phyloP scores from a whole-genome alignment of 331 rosid genomes.

The Ulmus americana region DNA sequence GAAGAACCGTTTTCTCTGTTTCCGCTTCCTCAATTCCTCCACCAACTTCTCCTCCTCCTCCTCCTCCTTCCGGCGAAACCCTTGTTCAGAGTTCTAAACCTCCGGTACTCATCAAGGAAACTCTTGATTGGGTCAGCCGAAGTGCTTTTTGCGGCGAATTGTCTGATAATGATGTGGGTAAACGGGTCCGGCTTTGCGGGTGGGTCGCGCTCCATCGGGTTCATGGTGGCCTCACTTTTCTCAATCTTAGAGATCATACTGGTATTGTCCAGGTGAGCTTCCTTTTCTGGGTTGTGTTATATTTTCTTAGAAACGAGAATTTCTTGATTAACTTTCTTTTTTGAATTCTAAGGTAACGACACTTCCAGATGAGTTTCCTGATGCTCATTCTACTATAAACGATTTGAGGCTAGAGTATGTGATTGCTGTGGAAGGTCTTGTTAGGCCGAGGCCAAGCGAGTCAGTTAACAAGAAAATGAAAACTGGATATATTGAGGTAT shows the following conservation, averaged over 20 bases:
- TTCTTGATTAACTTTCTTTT: background rate
- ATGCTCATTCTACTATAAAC: constrained; percentile 61
- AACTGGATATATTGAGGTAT: constrained; percentile 80
- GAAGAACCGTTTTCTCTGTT: constrained; percentile 25
- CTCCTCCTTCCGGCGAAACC: constrained; percentile 39
- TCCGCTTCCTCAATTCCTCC: constrained; percentile 34
- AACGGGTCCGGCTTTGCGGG: constrained; percentile 70
- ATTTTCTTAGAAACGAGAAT: background rate
- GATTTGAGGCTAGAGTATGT: constrained; percentile 78
- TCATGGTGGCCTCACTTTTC: constrained; percentile 80
- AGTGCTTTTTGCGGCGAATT: constrained; percentile 59
- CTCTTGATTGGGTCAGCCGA: constrained; percentile 67
- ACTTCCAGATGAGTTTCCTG: constrained; percentile 76
- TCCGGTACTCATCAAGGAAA: constrained; percentile 25
- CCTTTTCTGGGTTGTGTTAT: background rate
- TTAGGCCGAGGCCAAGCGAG: constrained; percentile 68
- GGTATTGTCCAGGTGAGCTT: constrained; percentile 71
- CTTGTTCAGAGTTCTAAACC: constrained; percentile 34
- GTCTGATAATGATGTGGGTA: constrained; percentile 50
- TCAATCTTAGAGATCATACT: constrained; percentile 77
- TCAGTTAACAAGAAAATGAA: constrained; percentile 76
- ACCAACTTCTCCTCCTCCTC: constrained; percentile 19
- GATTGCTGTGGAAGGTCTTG: constrained; percentile 73
- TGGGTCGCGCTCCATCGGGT: constrained; percentile 95
- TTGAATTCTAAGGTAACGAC: constrained; percentile 55